Percentiles rank a stretch among this genome's conserved stretches.
Evolutionary conservation across 1,284 basidiomycete genomes (phyloP).

Genomic region (Apiotrichum akiyoshidainum): DNA sequence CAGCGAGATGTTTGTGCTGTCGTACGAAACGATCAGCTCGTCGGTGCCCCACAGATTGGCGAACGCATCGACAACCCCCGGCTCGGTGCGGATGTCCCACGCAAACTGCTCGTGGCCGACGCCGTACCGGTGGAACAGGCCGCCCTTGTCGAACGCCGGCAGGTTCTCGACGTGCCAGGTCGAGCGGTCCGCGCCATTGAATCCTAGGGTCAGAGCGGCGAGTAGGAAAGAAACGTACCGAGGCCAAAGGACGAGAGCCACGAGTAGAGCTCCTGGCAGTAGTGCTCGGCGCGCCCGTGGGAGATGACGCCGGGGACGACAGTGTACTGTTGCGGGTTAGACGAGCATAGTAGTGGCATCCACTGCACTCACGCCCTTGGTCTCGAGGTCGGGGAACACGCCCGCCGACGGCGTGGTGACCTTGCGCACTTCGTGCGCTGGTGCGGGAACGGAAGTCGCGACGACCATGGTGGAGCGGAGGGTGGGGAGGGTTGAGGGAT

Average conservation of each 20-base stretch:
- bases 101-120: conserved; percentile 47
- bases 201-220: conserved; percentile 28
- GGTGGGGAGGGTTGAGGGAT: too few species aligned
- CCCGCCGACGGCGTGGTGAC: conserved; percentile 17
- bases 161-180: conserved; percentile 46
- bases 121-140: conserved; percentile 40
- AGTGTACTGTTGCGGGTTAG: conserved; percentile 30
- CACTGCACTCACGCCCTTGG: conserved; percentile 27
- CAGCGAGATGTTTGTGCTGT: conserved; percentile 47
- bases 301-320: conserved; percentile 45
- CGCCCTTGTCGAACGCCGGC: conserved; percentile 42
- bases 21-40: conserved; percentile 47
- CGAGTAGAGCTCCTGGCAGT: conserved; percentile 38
- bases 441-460: too few species aligned
- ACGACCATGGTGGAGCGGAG: too few species aligned
- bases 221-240: conserved; percentile 1
- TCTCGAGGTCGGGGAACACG: conserved; percentile 28
- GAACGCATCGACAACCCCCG: conserved; percentile 41
- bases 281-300: conserved; percentile 33
- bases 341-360: not conserved
- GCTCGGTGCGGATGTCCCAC: conserved; percentile 48
- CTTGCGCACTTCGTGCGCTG: conserved; percentile 15
- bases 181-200: conserved; percentile 43
- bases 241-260: conserved; percentile 46
- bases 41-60: conserved; percentile 49